A percentile compares a stretch with the other conserved stretches of the same genome.
These are phyloP conservation scores for Zymoseptoria pseudotritici DNA, from an alignment of 2,329 filamentous ascomycete species.

Conservation along the genomic window DNA sequence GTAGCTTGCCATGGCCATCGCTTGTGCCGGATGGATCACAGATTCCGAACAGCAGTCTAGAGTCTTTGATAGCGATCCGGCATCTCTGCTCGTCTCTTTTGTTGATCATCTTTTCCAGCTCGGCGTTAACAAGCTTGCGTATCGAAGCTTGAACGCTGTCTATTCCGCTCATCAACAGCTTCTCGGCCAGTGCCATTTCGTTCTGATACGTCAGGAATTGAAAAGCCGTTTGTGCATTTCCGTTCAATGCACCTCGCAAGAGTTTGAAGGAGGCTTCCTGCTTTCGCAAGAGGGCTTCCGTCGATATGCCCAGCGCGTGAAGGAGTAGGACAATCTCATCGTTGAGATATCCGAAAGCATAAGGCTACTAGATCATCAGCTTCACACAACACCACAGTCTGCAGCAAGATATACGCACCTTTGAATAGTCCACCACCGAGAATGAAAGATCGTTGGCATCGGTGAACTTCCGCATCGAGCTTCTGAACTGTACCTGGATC, in stretches of 20 bases:
- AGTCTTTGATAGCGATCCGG: slow-evolving; percentile 1
- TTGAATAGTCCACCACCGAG: slow-evolving; percentile 1
- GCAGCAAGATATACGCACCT: not conserved
- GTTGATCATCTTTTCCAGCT: slow-evolving; percentile 2
- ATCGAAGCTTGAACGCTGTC: not conserved
- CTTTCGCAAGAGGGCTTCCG: not conserved
- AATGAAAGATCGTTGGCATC: slow-evolving; percentile 4
- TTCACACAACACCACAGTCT: not conserved
- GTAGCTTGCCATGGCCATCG: not conserved
- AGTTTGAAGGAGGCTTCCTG: not conserved
- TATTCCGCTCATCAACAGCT: not conserved
- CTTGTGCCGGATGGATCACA: slow-evolving; percentile 1
- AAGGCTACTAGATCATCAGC: not conserved
- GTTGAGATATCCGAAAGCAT: slow-evolving; percentile 3
- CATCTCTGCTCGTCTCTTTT: slow-evolving; percentile 4
- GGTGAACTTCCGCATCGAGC: slow-evolving; percentile 1
- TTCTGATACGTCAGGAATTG: slow-evolving; percentile 1
- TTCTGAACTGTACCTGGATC: not conserved
- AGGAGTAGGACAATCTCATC: slow-evolving; percentile 5
- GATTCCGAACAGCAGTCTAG: slow-evolving; percentile 1
- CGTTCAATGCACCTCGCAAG: not conserved
- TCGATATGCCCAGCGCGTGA: slow-evolving; percentile 1
- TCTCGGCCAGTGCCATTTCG: slow-evolving; percentile 1
- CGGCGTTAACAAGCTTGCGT: slow-evolving; percentile 1
- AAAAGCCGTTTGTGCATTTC: not conserved